A percentile compares a stretch with the other conserved stretches of the same genome.
These are phyloP conservation scores for Talaromyces sp. DNA, from an alignment of 2,329 filamentous ascomycete species.

Conservation along the genomic window DNA sequence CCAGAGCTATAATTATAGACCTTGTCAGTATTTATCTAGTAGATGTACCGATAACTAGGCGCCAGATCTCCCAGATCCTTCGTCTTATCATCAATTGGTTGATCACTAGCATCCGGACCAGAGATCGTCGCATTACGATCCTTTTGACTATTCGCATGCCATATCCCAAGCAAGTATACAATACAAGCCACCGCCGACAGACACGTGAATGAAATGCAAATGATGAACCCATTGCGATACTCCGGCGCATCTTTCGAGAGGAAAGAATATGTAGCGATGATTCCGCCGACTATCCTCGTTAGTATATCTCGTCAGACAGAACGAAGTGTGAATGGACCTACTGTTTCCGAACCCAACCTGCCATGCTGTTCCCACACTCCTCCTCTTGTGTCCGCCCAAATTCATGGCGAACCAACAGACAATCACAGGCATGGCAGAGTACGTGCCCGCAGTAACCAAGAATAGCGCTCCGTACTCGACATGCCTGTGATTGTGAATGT, in stretches of 20 bases:
- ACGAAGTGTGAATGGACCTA: slow-evolving; percentile 21
- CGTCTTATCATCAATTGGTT: slow-evolving; percentile 28
- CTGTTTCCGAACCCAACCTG: slow-evolving; percentile 73
- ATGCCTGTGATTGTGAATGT: slow-evolving; percentile 62
- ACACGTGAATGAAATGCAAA: slow-evolving; percentile 70
- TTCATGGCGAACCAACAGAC: slow-evolving; percentile 84
- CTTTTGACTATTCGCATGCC: slow-evolving; percentile 41
- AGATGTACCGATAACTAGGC: slow-evolving; percentile 40
- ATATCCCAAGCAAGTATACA: slow-evolving; percentile 35
- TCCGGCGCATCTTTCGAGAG: slow-evolving; percentile 62
- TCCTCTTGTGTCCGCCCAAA: slow-evolving; percentile 66
- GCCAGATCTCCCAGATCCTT: slow-evolving; percentile 41
- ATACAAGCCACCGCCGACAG: slow-evolving; percentile 57
- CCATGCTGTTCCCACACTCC: slow-evolving; percentile 69
- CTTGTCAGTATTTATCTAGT: slow-evolving; percentile 20
- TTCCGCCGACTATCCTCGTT: slow-evolving; percentile 59
- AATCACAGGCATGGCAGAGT: slow-evolving; percentile 85
- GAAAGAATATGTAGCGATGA: slow-evolving; percentile 71
- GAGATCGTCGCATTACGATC: slow-evolving; percentile 29
- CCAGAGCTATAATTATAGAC: background rate
- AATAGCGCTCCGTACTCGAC: slow-evolving; percentile 79
- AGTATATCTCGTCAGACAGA: background rate
- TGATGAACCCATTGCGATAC: slow-evolving; percentile 71
- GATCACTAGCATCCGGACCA: slow-evolving; percentile 18
- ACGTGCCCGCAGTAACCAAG: slow-evolving; percentile 68